Base-by-base conservation (phyloP, 768 basidiomycete species). In the Neoboletus subvelutipes region DNA sequence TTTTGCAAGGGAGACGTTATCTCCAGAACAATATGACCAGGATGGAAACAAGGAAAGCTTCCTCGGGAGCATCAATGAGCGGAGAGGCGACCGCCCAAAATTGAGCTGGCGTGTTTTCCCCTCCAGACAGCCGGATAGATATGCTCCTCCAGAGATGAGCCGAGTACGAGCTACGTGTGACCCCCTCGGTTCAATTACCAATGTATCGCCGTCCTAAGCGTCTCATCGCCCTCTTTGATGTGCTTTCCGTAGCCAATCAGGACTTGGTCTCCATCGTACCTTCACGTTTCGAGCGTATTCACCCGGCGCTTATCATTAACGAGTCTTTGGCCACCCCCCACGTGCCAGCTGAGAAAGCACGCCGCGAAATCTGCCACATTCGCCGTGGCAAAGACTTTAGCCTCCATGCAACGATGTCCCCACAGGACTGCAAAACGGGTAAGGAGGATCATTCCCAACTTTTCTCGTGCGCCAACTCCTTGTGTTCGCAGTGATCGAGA, bases 111-210 rank as follows among this genome's bases (percentile, higher is more conserved):
- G 52, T 13, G 46, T 49, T 29, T 52, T 49, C 34, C 58, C 46
- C 3, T 58, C 56, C 29, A 41, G 59, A n/a, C 56, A 60, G 33
- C 18, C 58, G 4, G 33, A 56, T 28, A 48, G 37, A 34, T 45
- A 45, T 49, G 36, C 40, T 1, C 50, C 50, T 17, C 26, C 11
- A 11, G 22, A 2, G 26, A 52, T 39, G 39, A 18, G n/a, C 7
- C 29, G 51, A 39, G 49, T 59, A 34, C 4, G 49, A 34, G 11
- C 24, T 20, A 31, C 29, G 12, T 47, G 7, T 1, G 15, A 7
- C 33, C 1, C 29, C 22, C 18, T 37, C 34, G n/a, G 13, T 22
- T 29, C 15, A 31, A 10, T 37, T 45, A 4, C 45, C 18, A 13
- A 17, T 33, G 4, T 15, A 29, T 31, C 9, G 6, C 24, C 18